phyloP scores from a whole-genome alignment of 495 filamentous ascomycete species.

The Penicillium manginii region DNA sequence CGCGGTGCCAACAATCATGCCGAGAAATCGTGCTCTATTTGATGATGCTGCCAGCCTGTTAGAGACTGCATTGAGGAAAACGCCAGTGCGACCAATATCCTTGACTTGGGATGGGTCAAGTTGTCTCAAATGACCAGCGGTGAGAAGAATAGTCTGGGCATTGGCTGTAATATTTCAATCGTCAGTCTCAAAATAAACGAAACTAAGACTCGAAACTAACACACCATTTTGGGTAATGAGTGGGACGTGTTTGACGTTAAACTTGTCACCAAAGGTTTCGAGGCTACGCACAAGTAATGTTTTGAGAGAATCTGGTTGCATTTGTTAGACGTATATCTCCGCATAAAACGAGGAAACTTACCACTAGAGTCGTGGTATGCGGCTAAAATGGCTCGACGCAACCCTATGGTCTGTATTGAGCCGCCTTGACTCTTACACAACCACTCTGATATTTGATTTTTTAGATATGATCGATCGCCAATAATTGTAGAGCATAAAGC shows the following conservation, averaged over 20 bases:
- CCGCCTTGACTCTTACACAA: slow-evolving; percentile 54
- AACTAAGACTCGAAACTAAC: slow-evolving; percentile 10
- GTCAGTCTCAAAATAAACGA: neutral
- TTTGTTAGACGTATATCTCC: slow-evolving; percentile 21
- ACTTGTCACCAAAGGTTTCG: slow-evolving; percentile 76
- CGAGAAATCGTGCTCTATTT: slow-evolving; percentile 75
- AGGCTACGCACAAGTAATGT: slow-evolving; percentile 68
- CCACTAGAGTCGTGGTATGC: slow-evolving; percentile 58
- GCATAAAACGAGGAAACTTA: slow-evolving; percentile 22
- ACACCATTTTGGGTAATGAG: slow-evolving; percentile 84
- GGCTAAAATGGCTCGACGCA: slow-evolving; percentile 67
- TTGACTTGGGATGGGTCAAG: slow-evolving; percentile 60
- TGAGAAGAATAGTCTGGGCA: slow-evolving; percentile 76
- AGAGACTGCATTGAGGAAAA: slow-evolving; percentile 77
- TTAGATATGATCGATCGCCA: slow-evolving; percentile 37
- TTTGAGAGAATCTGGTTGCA: slow-evolving; percentile 51
- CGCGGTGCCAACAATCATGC: slow-evolving; percentile 84
- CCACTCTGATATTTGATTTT: slow-evolving; percentile 68
- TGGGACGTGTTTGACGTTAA: slow-evolving; percentile 84
- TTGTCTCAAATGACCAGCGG: slow-evolving; percentile 74
- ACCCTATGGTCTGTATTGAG: slow-evolving; percentile 67
- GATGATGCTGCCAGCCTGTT: slow-evolving; percentile 84
- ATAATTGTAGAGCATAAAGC: slow-evolving; percentile 44
- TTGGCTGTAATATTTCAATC: slow-evolving; percentile 60
- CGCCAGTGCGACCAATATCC: slow-evolving; percentile 67